Percentiles rank a stretch among this genome's conserved stretches.
phyloP scores from a whole-genome alignment of 2,329 filamentous ascomycete genomes.

The Pseudovirgaria hyperparasitica region DNA sequence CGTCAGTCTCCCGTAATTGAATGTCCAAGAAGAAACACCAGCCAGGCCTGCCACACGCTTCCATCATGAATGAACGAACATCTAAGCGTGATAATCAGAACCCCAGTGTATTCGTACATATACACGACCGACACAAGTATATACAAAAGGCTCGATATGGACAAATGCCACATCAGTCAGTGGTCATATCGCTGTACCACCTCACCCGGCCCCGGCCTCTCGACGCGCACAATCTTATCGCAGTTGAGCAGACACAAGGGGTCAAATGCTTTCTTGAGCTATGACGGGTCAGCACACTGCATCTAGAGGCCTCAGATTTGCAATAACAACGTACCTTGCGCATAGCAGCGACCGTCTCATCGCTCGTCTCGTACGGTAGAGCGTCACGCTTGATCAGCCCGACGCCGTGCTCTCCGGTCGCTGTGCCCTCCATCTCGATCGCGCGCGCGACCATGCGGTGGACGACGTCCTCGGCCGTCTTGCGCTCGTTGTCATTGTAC shows the following conservation, averaged over 20 bases:
- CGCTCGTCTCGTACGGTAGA: conserved; percentile 63
- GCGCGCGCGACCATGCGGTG: conserved; percentile 79
- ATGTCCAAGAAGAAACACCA: no score
- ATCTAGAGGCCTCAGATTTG: not conserved
- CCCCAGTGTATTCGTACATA: no score
- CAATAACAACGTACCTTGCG: conserved; percentile 48
- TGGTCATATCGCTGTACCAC: conserved; percentile 35
- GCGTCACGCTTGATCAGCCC: conserved; percentile 79
- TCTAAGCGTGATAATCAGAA: no score
- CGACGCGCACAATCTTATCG: conserved; percentile 50
- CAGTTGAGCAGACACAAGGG: conserved; percentile 55
- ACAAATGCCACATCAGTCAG: no score
- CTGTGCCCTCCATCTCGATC: conserved; percentile 73
- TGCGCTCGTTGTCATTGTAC: conserved; percentile 51
- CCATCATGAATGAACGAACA: no score
- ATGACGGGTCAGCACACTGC: conserved; percentile 2
- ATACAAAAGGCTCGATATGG: no score
- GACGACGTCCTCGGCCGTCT: conserved; percentile 56
- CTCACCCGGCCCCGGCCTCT: conserved; percentile 36
- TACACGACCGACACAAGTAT: no score
- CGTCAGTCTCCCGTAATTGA: no score
- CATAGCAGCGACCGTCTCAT: conserved; percentile 68
- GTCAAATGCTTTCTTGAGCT: conserved; percentile 73
- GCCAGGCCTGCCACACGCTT: no score
- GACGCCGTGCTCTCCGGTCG: conserved; percentile 75